Conservation (phyloP, 352 stramenopile genomes). For the Globisporangium camurandrum region DNA sequence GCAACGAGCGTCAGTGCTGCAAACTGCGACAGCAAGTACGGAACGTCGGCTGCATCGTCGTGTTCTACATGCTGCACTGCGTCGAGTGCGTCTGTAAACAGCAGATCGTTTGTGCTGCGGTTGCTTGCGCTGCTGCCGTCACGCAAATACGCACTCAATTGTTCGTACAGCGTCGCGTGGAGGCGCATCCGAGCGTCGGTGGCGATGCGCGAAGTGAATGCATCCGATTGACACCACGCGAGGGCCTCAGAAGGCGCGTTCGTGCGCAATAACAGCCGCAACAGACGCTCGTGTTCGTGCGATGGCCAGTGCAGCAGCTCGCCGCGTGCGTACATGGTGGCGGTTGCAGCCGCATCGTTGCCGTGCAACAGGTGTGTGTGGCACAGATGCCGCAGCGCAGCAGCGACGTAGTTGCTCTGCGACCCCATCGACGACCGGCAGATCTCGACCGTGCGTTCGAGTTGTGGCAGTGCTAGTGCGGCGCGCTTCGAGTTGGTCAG, state of each 20-base stretch:
- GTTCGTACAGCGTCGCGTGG: slow-evolving; percentile 69
- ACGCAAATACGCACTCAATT: slow-evolving; percentile 43
- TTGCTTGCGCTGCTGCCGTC: slow-evolving; percentile 32
- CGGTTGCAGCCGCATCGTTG: slow-evolving; percentile 36
- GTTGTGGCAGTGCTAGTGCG: slow-evolving; percentile 33
- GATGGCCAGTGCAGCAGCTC: slow-evolving; percentile 68
- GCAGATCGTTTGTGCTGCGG: slow-evolving; percentile 38
- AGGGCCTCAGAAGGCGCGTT: slow-evolving; percentile 36
- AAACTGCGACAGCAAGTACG: slow-evolving; percentile 67
- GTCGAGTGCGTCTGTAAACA: slow-evolving; percentile 51
- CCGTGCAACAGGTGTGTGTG: slow-evolving; percentile 58
- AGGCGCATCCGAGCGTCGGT: slow-evolving; percentile 54
- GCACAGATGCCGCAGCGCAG: slow-evolving; percentile 51
- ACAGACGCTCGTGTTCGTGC: slow-evolving; percentile 59
- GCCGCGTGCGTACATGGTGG: slow-evolving; percentile 57
- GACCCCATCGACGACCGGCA: slow-evolving; percentile 71
- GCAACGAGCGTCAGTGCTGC: slow-evolving; percentile 44
- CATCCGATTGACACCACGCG: slow-evolving; percentile 51
- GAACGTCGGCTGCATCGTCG: slow-evolving; percentile 37
- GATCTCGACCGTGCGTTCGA: slow-evolving; percentile 68
- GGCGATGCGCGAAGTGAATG: slow-evolving; percentile 41
- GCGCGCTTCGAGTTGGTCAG: slow-evolving; percentile 47
- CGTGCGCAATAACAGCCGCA: slow-evolving; percentile 50
- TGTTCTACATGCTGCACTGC: slow-evolving; percentile 33
- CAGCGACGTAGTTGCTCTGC: slow-evolving; percentile 56